Conservation (phyloP, 352 stramenopile genomes). For the Lagenidium giganteum region DNA sequence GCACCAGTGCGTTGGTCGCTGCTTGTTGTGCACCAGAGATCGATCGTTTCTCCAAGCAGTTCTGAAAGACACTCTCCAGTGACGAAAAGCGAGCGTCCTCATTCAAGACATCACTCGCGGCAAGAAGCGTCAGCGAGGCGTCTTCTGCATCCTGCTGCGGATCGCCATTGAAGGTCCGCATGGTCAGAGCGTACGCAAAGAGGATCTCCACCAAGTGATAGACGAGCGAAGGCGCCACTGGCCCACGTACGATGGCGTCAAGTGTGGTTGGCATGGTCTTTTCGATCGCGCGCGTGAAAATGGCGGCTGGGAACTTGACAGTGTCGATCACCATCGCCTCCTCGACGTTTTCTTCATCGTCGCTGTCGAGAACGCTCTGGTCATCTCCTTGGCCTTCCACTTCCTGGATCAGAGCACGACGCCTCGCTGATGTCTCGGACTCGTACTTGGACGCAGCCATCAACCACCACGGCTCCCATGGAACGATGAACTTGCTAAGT, state of each 20-base stretch:
- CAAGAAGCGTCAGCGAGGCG: slow-evolving; percentile 35
- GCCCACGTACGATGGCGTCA: slow-evolving; percentile 21
- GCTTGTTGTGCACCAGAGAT: slow-evolving; percentile 1
- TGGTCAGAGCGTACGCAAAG: slow-evolving; percentile 61
- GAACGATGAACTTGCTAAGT: slow-evolving; percentile 51
- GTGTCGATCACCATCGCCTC: slow-evolving; percentile 24
- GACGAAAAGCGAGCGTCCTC: slow-evolving; percentile 40
- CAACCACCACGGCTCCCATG: slow-evolving; percentile 78
- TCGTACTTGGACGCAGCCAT: slow-evolving; percentile 39
- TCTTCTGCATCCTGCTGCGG: slow-evolving; percentile 53
- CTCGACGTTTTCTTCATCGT: slow-evolving; percentile 7
- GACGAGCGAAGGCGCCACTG: slow-evolving; percentile 33
- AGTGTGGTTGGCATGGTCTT: slow-evolving; percentile 30
- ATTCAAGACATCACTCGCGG: slow-evolving; percentile 42
- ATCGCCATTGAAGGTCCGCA: slow-evolving; percentile 77
- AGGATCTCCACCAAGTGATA: slow-evolving; percentile 68
- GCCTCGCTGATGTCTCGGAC: slow-evolving; percentile 32
- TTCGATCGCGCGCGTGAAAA: slow-evolving; percentile 41
- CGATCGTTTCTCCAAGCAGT: slow-evolving; percentile 11
- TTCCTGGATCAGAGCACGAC: slow-evolving; percentile 43
- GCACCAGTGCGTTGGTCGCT: slow-evolving; percentile 23
- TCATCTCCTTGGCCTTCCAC: slow-evolving; percentile 11
- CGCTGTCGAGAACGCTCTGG: not conserved
- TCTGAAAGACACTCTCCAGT: slow-evolving; percentile 36
- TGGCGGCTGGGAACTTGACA: slow-evolving; percentile 28